These are phyloP conservation scores for Flaveria bidentis DNA, from an alignment of 129 eudicot genomes.

Conservation along the genomic window DNA sequence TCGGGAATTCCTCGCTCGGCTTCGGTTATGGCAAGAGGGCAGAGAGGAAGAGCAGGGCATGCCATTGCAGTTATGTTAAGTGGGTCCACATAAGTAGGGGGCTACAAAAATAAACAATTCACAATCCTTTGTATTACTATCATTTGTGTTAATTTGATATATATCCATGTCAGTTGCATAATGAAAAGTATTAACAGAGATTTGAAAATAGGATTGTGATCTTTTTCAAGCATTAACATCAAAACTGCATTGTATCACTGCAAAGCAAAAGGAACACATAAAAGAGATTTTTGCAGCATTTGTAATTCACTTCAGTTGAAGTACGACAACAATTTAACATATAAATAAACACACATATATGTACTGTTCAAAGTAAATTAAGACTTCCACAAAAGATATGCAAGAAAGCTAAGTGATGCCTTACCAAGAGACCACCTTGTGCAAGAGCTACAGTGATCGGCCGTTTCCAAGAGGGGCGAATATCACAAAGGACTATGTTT, in stretches of 20 bases:
- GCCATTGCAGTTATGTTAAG: slow-evolving; percentile 99
- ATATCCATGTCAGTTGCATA: background rate
- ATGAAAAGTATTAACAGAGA: background rate
- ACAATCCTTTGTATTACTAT: slow-evolving; percentile 5
- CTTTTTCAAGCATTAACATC: background rate
- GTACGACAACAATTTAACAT: background rate
- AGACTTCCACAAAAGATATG: background rate
- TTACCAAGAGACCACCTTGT: slow-evolving; percentile 91
- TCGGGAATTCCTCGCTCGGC: slow-evolving; percentile 97
- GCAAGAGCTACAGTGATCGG: slow-evolving; percentile 88
- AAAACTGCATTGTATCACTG: background rate
- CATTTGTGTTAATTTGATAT: background rate
- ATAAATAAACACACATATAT: background rate
- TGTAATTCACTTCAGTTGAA: background rate
- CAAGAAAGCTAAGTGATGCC: slow-evolving; percentile 5
- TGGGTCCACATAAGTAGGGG: slow-evolving; percentile 89
- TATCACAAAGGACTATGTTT: slow-evolving; percentile 83
- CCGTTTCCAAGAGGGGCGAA: slow-evolving; percentile 78
- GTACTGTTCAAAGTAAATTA: background rate
- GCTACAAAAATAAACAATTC: slow-evolving; percentile 46
- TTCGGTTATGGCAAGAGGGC: slow-evolving; percentile 97
- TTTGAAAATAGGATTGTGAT: background rate
- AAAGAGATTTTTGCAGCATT: background rate
- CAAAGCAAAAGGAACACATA: background rate
- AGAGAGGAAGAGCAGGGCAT: slow-evolving; percentile 96